phyloP scores from a whole-genome alignment of 2,329 filamentous ascomycete genomes.

The Camptophora hylomeconis region DNA sequence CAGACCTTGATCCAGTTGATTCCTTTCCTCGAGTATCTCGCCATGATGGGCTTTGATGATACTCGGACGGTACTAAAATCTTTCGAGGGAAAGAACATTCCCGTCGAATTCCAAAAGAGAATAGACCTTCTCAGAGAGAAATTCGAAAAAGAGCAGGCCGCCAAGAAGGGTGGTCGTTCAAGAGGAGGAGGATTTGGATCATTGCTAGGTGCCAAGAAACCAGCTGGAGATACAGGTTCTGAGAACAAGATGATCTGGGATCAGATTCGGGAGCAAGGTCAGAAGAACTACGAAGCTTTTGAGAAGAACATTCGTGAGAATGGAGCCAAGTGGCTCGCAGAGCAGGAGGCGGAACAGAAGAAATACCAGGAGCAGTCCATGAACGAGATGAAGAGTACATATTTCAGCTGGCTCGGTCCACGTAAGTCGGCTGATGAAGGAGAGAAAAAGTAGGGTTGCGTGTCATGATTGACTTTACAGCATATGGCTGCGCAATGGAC shows the following conservation, averaged over 20 bases:
- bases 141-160: conserved; percentile 53
- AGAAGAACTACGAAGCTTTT: conserved; percentile 76
- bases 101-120: conserved; percentile 74
- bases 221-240: conserved; percentile 52
- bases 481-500: conserved; percentile 3
- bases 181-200: conserved; percentile 53
- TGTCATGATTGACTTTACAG: conserved; percentile 5
- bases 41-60: conserved; percentile 82
- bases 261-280: conserved; percentile 79
- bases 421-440: conserved; percentile 20
- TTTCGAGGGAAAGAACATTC: conserved; percentile 80
- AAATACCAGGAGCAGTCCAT: conserved; percentile 81
- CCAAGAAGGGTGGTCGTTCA: conserved; percentile 46
- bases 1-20: conserved; percentile 79
- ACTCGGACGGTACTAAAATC: conserved; percentile 76
- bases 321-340: conserved; percentile 89
- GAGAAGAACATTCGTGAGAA: conserved; percentile 88
- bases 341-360: conserved; percentile 79
- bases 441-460: conserved; percentile 9
- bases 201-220: conserved; percentile 59
- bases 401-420: conserved; percentile 35
- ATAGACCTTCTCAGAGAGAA: conserved; percentile 76
- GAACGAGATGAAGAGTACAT: conserved; percentile 74
- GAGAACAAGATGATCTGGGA: conserved; percentile 97
- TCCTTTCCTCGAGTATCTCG: conserved; percentile 93